A percentile compares a stretch with the other conserved stretches of the same genome.
These are phyloP conservation scores for Crithidia sp. DNA, from an alignment of 208 protist species.

Conservation along the genomic window DNA sequence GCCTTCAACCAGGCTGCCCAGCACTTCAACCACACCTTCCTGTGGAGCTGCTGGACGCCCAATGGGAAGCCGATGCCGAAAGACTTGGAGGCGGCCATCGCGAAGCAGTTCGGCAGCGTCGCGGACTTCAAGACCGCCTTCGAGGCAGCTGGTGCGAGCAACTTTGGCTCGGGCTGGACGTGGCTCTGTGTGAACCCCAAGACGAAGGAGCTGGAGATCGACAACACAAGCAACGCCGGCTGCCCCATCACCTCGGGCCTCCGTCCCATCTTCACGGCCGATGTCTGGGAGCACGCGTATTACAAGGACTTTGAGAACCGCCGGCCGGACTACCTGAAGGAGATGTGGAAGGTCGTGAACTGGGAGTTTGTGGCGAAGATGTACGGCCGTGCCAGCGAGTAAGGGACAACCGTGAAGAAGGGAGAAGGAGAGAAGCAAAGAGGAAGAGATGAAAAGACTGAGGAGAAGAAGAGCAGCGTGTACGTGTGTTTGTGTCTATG, in stretches of 20 bases:
- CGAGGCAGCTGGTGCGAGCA: conserved; percentile 68
- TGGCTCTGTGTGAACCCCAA: conserved; percentile 92
- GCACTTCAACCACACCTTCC: conserved; percentile 95
- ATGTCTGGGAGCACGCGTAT: conserved; percentile 97
- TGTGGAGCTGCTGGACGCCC: conserved; percentile 85
- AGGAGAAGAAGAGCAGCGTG: no score
- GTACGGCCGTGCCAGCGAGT: conserved; percentile 57
- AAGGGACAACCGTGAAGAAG: conserved; percentile 5
- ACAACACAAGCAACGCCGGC: conserved; percentile 91
- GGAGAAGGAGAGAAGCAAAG: not conserved
- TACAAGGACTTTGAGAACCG: conserved; percentile 95
- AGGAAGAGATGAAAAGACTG: not conserved
- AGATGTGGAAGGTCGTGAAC: conserved; percentile 89
- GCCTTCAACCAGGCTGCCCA: conserved; percentile 93
- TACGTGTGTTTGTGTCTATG: no score
- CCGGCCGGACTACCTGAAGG: conserved; percentile 89
- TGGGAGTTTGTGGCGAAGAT: conserved; percentile 84
- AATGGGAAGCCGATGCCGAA: conserved; percentile 70
- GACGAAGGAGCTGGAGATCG: conserved; percentile 77
- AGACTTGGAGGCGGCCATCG: conserved; percentile 71
- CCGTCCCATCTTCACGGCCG: conserved; percentile 86
- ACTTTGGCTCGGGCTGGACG: conserved; percentile 96
- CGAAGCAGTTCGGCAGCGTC: conserved; percentile 80
- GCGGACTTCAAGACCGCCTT: conserved; percentile 92
- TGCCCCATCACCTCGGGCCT: conserved; percentile 77